Conservation (phyloP, 805 yeast species). For the Priceomyces carsonii region DNA sequence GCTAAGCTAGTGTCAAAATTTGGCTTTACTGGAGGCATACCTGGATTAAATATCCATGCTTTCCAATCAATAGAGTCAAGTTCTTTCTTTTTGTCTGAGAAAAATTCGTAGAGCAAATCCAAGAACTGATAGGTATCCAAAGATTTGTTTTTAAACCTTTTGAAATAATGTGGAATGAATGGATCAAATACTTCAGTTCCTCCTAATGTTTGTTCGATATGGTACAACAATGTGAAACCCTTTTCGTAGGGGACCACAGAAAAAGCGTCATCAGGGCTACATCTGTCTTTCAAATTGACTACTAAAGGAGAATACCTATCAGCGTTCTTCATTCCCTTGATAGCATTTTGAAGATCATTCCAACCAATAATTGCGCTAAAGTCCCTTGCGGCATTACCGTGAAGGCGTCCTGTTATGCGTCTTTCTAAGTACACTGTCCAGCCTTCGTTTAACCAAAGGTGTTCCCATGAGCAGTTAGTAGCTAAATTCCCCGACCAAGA, state of each 20-base stretch:
- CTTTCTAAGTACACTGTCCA: constrained; percentile 94
- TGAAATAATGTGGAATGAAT: constrained; percentile 77
- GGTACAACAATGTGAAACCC: constrained; percentile 78
- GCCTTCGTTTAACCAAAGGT: constrained; percentile 93
- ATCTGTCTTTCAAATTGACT: constrained; percentile 65
- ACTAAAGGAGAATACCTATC: constrained; percentile 61
- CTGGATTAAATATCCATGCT: constrained; percentile 77
- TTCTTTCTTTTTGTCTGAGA: constrained; percentile 44
- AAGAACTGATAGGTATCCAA: constrained; percentile 81
- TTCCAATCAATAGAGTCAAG: constrained; percentile 82
- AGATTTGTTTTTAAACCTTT: constrained; percentile 64
- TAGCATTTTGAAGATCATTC: constrained; percentile 72
- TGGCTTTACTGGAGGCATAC: constrained; percentile 84
- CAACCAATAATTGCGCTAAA: constrained; percentile 87
- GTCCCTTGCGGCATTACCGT: constrained; percentile 77
- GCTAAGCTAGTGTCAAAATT: constrained; percentile 77
- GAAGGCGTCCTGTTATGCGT: constrained; percentile 73
- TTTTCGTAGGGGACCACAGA: constrained; percentile 89
- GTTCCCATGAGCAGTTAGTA: constrained; percentile 90
- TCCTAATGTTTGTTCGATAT: constrained; percentile 69
- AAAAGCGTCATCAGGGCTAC: constrained; percentile 89
- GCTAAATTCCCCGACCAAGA: constrained; percentile 93
- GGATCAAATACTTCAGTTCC: constrained; percentile 70
- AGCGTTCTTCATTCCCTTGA: constrained; percentile 63
- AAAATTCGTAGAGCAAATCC: constrained; percentile 72